Conservation (phyloP, 73 alveolate species). For the Uronychia binucleata region DNA sequence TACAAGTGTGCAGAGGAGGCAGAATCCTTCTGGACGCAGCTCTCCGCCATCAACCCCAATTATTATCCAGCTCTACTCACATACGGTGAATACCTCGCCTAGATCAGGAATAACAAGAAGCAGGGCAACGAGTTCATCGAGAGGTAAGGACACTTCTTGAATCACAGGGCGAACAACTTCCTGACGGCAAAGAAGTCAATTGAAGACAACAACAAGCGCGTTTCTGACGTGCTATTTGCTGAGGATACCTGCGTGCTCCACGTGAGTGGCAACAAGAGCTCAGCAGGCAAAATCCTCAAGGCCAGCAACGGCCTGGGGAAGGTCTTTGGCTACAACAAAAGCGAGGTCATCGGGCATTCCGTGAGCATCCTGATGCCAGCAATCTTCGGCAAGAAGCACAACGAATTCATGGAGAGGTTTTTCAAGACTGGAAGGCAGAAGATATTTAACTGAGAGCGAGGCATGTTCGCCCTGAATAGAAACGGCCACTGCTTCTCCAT, state of each 20-base stretch:
- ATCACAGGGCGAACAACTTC: constrained; percentile 7
- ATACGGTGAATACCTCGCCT: constrained; percentile 43
- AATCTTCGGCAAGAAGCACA: constrained; percentile 23
- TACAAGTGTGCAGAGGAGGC: constrained; percentile 25
- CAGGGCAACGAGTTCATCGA: constrained; percentile 39
- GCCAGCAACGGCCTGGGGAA: constrained; percentile 41
- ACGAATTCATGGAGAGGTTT: constrained; percentile 20
- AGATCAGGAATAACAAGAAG: constrained; percentile 26
- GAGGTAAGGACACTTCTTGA: neutral
- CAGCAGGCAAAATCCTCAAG: constrained; percentile 37
- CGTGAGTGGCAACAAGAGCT: constrained; percentile 36
- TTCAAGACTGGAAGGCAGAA: constrained; percentile 36
- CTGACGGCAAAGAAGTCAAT: constrained; percentile 8
- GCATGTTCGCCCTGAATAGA: constrained; percentile 33
- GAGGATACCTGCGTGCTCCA: constrained; percentile 45
- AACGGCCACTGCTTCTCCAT: constrained; percentile 39
- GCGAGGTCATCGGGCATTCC: neutral
- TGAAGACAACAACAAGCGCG: constrained; percentile 23
- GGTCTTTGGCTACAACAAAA: constrained; percentile 27
- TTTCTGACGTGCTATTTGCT: constrained; percentile 24
- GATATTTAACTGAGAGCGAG: constrained; percentile 33
- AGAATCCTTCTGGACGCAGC: constrained; percentile 18
- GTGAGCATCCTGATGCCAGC: constrained; percentile 11
- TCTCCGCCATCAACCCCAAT: constrained; percentile 22
- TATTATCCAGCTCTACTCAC: constrained; percentile 20